phyloP scores from a whole-genome alignment of 2,329 filamentous ascomycete genomes.

The Diaporthe sp. region DNA sequence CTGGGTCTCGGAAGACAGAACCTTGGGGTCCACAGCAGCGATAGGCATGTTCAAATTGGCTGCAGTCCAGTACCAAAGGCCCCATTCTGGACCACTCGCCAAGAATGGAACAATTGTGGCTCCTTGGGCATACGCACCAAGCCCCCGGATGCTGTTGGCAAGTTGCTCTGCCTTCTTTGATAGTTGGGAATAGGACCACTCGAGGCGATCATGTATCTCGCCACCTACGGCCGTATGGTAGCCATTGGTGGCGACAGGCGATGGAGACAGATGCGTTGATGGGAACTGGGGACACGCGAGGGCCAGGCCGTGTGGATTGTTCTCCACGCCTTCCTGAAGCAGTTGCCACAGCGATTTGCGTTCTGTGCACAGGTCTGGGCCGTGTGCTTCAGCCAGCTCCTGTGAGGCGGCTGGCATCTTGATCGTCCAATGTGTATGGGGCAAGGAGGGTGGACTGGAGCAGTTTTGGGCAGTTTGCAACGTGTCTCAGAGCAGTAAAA shows the following conservation, averaged over 20 bases:
- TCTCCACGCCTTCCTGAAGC: not conserved
- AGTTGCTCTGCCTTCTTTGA: not conserved
- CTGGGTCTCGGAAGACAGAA: not conserved
- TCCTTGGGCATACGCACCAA: not conserved
- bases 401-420: not conserved
- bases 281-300: not conserved
- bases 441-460: not conserved
- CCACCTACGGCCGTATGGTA: fast-evolving
- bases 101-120: conserved; percentile 12
- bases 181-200: not conserved
- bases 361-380: not conserved
- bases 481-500: not conserved
- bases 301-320: not conserved
- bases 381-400: not conserved
- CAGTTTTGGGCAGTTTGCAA: fast-evolving
- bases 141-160: not conserved
- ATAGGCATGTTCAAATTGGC: conserved; percentile 18
- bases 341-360: not conserved
- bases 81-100: conserved; percentile 11
- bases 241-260: not conserved
- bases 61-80: not conserved
- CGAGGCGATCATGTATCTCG: not conserved
- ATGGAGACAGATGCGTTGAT: not conserved
- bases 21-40: conserved; percentile 5
- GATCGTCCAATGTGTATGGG: not conserved